These are phyloP conservation scores for Russula ochroleuca DNA, from an alignment of 768 basidiomycete species.

Conservation along the genomic window DNA sequence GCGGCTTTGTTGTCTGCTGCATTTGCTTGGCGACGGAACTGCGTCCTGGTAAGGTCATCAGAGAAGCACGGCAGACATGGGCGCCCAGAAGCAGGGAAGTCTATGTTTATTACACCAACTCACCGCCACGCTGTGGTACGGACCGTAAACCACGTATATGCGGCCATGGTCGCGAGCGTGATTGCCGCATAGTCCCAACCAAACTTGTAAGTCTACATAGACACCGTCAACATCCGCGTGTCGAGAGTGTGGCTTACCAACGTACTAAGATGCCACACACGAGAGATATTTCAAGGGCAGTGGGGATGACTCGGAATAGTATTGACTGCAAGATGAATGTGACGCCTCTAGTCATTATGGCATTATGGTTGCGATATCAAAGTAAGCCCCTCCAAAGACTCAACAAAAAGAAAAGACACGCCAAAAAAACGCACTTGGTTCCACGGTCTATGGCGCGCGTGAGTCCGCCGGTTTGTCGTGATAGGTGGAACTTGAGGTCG, in stretches of 20 bases:
- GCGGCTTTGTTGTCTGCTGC: conserved; percentile 96
- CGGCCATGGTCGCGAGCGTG: conserved; percentile 75
- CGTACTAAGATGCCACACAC: conserved; percentile 95
- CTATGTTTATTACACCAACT: conserved; percentile 19
- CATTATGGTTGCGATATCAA: neutral
- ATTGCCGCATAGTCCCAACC: conserved; percentile 97
- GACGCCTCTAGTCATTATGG: conserved; percentile 68
- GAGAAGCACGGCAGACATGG: neutral
- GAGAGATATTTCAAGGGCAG: conserved; percentile 91
- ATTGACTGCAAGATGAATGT: conserved; percentile 92
- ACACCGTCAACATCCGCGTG: conserved; percentile 3
- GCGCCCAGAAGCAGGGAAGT: neutral
- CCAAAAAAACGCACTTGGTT: conserved; percentile 65
- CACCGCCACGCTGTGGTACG: conserved; percentile 95
- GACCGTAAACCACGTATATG: conserved; percentile 97
- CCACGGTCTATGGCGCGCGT: conserved; percentile 96
- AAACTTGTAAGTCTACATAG: conserved; percentile 84
- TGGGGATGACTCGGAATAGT: conserved; percentile 92
- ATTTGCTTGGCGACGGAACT: conserved; percentile 92
- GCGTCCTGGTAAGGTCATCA: conserved; percentile 53
- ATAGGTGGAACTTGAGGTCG: conserved; percentile 88
- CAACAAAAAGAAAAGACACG: neutral
- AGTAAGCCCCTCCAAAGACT: neutral
- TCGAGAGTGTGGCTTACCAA: conserved; percentile 8
- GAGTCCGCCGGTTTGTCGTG: conserved; percentile 91